These are phyloP conservation scores for Peronospora farinosa DNA, from an alignment of 352 stramenopile genomes.

Conservation along the genomic window DNA sequence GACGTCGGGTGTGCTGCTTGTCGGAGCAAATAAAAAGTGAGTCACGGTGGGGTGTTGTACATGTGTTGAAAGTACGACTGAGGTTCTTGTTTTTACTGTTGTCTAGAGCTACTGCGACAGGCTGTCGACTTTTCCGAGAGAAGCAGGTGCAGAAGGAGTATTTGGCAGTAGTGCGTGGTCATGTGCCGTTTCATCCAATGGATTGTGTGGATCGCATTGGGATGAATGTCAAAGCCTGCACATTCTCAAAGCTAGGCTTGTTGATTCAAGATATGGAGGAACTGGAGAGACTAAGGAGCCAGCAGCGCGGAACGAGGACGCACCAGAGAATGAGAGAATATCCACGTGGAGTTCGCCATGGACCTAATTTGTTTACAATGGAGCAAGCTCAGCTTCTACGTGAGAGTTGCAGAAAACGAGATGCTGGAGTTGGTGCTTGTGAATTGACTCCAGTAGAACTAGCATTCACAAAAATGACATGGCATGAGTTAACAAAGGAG, in stretches of 20 bases:
- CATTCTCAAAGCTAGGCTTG: conserved; percentile 57
- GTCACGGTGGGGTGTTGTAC: conserved; percentile 8
- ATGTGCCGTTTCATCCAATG: conserved; percentile 52
- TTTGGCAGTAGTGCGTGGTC: conserved; percentile 69
- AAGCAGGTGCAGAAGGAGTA: conserved; percentile 84
- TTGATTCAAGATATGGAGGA: conserved; percentile 71
- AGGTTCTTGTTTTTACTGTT: conserved; percentile 1
- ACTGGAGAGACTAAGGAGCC: conserved; percentile 43
- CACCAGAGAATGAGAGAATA: conserved; percentile 52
- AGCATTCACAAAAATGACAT: conserved; percentile 32
- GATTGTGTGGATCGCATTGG: conserved; percentile 17
- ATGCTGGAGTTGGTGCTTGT: conserved; percentile 7
- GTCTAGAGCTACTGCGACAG: conserved; percentile 55
- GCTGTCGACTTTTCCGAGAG: conserved; percentile 66
- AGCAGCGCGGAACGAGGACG: conserved; percentile 42
- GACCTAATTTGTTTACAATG: conserved; percentile 63
- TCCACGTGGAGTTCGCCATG: conserved; percentile 49
- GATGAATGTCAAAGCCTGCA: conserved; percentile 31
- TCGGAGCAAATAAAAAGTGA: conserved; percentile 67
- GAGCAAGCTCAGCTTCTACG: conserved; percentile 43
- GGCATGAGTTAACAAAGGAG: conserved; percentile 41
- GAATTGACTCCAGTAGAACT: conserved; percentile 27
- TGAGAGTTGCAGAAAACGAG: conserved; percentile 17
- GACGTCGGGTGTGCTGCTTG: conserved; percentile 80
- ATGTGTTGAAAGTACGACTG: conserved; percentile 1